Base-by-base conservation (phyloP, 140 eudicot species). In the Oenanthe javanica region DNA sequence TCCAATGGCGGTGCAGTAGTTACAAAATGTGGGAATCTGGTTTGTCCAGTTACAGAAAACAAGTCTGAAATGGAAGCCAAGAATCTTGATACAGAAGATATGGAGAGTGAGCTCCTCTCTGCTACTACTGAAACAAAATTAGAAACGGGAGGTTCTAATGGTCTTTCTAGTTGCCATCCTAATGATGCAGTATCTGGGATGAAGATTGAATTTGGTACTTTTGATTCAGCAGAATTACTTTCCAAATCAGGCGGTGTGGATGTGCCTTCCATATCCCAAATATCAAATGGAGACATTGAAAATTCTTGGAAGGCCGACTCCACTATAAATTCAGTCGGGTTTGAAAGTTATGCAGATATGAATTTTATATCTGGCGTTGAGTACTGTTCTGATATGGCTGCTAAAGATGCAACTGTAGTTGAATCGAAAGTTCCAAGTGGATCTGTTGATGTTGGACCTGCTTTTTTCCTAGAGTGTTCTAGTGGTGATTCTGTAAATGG, bases 391-490 rank as follows among this genome's bases (percentile, higher is more conserved):
- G 45, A 9, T 47, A 23, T 23, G 78, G 54, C 77, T 43, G 13
- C 6, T 36, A 45, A 72, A 45, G 38, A 72, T 45, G 77, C 55
- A 40, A 18, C 51, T 43, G 19, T 19, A 43, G 25, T 36, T 72
- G 54, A 45, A 45, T 72, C 55, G 38, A 18, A 36, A 70, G 23
- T 70, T 70, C 16, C 13, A 11, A 31, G 47, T 31, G 75, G 23
- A 72, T 36, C 15, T 7, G 49, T 19, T 18, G 11, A 8, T 7
- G 13, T 9, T 43, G 54, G 11, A 43, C n/a, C 27, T 72, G 54
- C 86, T 15, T 77, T 83, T 49, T 84, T 86, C 72, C 55, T 75
- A 14, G 88, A 83, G 78, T 84, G 85, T 84, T 85, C 93, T 55
- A 54, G 38, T 70, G 63, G 51, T 59, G 89, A 79, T 88, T 81